phyloP scores from a whole-genome alignment of 441 rosid species.

The Populus hybrid region DNA sequence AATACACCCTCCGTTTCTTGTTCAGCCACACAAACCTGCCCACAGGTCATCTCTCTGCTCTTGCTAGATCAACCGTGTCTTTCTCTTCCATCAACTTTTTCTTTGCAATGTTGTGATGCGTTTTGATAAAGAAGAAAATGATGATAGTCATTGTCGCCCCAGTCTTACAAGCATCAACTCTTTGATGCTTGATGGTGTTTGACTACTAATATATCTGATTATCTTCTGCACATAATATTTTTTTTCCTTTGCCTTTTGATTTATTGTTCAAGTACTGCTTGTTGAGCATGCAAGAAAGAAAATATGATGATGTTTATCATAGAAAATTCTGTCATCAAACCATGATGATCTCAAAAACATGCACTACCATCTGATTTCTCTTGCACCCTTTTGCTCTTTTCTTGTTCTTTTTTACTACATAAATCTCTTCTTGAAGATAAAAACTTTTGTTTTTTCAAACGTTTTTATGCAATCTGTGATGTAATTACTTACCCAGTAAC shows the following conservation, averaged over 20 bases:
- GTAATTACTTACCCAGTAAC: neutral
- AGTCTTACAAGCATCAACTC: too few relatives aligned
- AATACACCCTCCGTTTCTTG: too few relatives aligned
- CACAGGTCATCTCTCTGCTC: too few relatives aligned
- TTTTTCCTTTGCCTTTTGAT: too few relatives aligned
- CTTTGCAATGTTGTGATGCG: neutral
- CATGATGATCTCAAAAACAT: constrained; percentile 25
- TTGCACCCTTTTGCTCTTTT: neutral
- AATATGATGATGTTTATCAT: constrained; percentile 12
- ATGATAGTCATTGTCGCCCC: too few relatives aligned
- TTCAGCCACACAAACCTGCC: too few relatives aligned
- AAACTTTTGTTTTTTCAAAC: too few relatives aligned
- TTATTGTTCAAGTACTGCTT: neutral
- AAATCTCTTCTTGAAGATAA: neutral
- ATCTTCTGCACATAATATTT: neutral
- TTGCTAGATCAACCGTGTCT: neutral
- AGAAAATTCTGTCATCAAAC: neutral
- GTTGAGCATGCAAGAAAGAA: neutral
- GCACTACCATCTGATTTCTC: constrained; percentile 35
- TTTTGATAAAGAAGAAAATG: too few relatives aligned
- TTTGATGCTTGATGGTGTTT: too few relatives aligned
- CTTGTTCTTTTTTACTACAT: too few relatives aligned
- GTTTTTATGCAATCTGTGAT: neutral
- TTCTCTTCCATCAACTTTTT: neutral
- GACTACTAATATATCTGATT: constrained; percentile 19